Conservation (phyloP, 495 filamentous ascomycete genomes). For the Chaetomium tenue region DNA sequence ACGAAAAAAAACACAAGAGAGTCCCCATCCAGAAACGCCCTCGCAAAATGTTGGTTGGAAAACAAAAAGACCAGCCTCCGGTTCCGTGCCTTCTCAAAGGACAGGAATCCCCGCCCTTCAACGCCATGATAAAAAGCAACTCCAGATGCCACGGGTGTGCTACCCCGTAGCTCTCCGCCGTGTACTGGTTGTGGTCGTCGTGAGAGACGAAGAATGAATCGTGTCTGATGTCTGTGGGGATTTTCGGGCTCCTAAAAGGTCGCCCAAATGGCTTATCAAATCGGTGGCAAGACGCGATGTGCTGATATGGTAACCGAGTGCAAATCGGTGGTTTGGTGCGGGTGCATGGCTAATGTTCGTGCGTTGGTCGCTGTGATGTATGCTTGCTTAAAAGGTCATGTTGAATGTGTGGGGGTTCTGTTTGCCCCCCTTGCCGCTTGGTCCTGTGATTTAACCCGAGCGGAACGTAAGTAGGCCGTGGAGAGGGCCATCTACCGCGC, state of each 20-base stretch:
- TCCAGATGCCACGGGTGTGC: not conserved
- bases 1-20: constrained; percentile 9
- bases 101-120: constrained; percentile 4
- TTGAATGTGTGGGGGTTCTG: not conserved
- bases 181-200: not conserved
- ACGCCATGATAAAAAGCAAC: constrained; percentile 8
- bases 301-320: not conserved
- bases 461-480: not conserved
- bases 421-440: constrained; percentile 6
- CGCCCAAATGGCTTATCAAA: not conserved
- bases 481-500: constrained; percentile 23
- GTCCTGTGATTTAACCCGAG: constrained; percentile 12
- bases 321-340: not conserved
- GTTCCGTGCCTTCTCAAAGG: not conserved
- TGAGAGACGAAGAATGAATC: not conserved
- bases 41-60: not conserved
- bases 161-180: not conserved
- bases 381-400: not conserved
- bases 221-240: not conserved
- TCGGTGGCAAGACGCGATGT: not conserved
- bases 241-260: not conserved
- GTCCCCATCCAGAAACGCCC: not conserved
- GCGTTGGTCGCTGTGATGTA: not conserved
- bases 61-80: constrained; percentile 8
- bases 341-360: not conserved